phyloP scores from a whole-genome alignment of 805 yeast genomes.

The Saccharomyces eubayanus region DNA sequence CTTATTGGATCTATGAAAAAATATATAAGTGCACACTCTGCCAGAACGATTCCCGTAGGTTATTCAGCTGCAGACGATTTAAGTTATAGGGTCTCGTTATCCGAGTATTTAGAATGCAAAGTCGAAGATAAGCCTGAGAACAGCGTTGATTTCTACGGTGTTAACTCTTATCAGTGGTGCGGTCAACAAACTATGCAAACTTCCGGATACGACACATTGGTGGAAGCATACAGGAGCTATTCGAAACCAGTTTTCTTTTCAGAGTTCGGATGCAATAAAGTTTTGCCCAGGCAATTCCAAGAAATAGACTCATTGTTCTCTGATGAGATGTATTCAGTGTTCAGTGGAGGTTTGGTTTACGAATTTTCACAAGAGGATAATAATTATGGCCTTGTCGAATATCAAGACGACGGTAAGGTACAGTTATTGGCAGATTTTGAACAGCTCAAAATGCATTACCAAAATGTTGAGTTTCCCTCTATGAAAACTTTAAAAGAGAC shows the following conservation, averaged over 20 bases:
- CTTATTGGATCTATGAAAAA: constrained; percentile 73
- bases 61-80: constrained; percentile 96
- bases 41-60: constrained; percentile 77
- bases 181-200: constrained; percentile 77
- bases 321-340: constrained; percentile 59
- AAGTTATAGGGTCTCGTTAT: constrained; percentile 61
- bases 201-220: constrained; percentile 68
- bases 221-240: constrained; percentile 59
- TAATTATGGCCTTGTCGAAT: constrained; percentile 65
- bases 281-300: constrained; percentile 68
- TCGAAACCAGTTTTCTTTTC: constrained; percentile 78
- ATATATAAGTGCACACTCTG: constrained; percentile 50
- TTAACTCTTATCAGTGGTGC: constrained; percentile 95
- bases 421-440: constrained; percentile 41
- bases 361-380: constrained; percentile 75
- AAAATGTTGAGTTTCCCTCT: constrained; percentile 29
- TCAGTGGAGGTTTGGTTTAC: constrained; percentile 80
- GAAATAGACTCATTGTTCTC: constrained; percentile 69
- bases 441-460: constrained; percentile 40
- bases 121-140: constrained; percentile 39
- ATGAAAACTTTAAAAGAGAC: constrained; percentile 8
- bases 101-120: constrained; percentile 74
- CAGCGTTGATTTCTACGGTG: constrained; percentile 77
- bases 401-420: constrained; percentile 36
- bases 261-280: constrained; percentile 86